A percentile compares a stretch with the other conserved stretches of the same genome.
Conservation (phyloP, 495 filamentous ascomycete species). For the Aspergillus nidulans region DNA sequence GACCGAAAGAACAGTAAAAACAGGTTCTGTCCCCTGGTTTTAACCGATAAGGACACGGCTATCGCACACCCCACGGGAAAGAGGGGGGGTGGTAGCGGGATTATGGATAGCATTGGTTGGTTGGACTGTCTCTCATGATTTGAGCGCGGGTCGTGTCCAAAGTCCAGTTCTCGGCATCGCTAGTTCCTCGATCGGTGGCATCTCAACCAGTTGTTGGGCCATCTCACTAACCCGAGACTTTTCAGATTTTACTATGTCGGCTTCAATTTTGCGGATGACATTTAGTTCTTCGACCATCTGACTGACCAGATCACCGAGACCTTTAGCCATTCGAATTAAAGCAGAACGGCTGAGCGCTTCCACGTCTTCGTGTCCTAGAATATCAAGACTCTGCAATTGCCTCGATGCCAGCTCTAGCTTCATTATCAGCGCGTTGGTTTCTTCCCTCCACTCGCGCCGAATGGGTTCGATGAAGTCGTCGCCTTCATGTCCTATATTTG, state of each 20-base stretch:
- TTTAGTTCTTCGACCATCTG: slow-evolving; percentile 43
- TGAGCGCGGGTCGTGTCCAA: slow-evolving; percentile 13
- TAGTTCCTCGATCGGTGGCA: slow-evolving; percentile 2
- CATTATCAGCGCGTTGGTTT: slow-evolving; percentile 29
- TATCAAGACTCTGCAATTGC: slow-evolving; percentile 34
- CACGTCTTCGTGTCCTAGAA: slow-evolving; percentile 32
- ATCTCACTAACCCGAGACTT: slow-evolving; percentile 31
- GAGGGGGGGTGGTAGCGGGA: neutral
- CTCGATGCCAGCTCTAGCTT: slow-evolving; percentile 39
- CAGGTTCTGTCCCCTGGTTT: slow-evolving; percentile 3
- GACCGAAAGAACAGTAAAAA: neutral
- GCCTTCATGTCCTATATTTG: neutral
- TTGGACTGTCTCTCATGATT: slow-evolving; percentile 3
- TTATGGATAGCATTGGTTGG: neutral
- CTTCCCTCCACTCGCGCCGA: slow-evolving; percentile 39
- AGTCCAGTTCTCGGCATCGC: slow-evolving; percentile 8
- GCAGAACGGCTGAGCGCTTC: slow-evolving; percentile 31
- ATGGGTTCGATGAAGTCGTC: slow-evolving; percentile 39
- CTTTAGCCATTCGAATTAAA: slow-evolving; percentile 26
- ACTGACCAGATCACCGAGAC: slow-evolving; percentile 30
- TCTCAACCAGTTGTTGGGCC: slow-evolving; percentile 25
- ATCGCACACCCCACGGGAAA: neutral
- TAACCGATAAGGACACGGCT: neutral
- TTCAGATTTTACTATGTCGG: slow-evolving; percentile 37
- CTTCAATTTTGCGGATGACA: slow-evolving; percentile 38